Conservation (phyloP, 2,329 filamentous ascomycete genomes). For the Fragosphaeria purpurea region DNA sequence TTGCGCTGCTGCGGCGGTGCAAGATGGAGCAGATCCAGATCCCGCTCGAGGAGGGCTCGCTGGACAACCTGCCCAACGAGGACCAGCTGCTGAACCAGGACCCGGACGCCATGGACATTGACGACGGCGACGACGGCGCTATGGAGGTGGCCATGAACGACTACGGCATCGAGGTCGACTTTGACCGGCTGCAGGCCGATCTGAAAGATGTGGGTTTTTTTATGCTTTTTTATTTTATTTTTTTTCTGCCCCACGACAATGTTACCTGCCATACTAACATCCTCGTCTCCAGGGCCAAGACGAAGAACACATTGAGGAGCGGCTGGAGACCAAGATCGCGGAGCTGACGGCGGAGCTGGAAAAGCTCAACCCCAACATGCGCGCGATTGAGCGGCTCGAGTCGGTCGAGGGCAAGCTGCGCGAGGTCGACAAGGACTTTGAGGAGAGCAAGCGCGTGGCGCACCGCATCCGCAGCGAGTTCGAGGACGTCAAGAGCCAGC, state of each 20-base stretch:
- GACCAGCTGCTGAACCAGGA: slow-evolving; percentile 69
- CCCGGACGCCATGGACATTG: slow-evolving; percentile 85
- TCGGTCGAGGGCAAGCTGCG: slow-evolving; percentile 75
- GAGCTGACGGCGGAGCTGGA: slow-evolving; percentile 70
- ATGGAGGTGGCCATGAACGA: slow-evolving; percentile 65
- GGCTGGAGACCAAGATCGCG: slow-evolving; percentile 67
- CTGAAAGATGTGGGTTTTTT: slow-evolving; percentile 56
- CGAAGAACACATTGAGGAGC: slow-evolving; percentile 61
- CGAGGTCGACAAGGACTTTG: slow-evolving; percentile 79
- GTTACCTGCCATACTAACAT: slow-evolving; percentile 21
- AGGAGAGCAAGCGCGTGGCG: slow-evolving; percentile 66
- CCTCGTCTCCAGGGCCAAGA: neutral
- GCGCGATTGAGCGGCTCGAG: slow-evolving; percentile 83
- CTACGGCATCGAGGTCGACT: slow-evolving; percentile 86
- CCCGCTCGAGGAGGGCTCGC: slow-evolving; percentile 64
- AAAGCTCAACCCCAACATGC: slow-evolving; percentile 94
- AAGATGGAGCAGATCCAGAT: slow-evolving; percentile 89
- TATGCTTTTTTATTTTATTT: neutral
- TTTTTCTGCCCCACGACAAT: too few relatives aligned
- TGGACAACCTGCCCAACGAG: slow-evolving; percentile 81
- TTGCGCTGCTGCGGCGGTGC: slow-evolving; percentile 75
- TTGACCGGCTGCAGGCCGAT: slow-evolving; percentile 70
- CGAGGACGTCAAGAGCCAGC: slow-evolving; percentile 67
- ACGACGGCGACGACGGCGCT: slow-evolving; percentile 55
- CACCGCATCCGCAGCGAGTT: slow-evolving; percentile 46